Conservation (phyloP, 2,329 filamentous ascomycete genomes). For the Colletotrichum sidae region DNA sequence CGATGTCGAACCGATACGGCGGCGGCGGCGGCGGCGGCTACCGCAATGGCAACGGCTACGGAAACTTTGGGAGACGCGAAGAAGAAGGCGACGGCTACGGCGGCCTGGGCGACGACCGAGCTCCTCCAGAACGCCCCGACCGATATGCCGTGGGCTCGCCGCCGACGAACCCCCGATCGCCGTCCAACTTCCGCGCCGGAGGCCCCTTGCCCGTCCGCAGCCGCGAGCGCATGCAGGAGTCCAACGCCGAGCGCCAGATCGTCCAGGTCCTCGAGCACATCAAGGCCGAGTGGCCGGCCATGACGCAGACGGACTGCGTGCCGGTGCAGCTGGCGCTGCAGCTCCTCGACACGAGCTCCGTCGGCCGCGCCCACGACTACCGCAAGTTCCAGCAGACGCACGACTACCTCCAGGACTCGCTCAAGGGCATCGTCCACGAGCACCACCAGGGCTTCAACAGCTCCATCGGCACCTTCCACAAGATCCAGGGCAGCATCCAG, state of each 20-base stretch:
- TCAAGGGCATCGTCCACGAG: constrained; percentile 97
- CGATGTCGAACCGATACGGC: constrained; percentile 39
- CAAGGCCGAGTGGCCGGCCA: constrained; percentile 89
- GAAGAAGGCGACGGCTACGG: constrained; percentile 60
- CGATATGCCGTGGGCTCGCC: constrained; percentile 51
- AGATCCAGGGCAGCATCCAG: constrained; percentile 94
- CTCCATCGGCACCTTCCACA: constrained; percentile 98
- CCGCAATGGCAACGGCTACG: constrained; percentile 56
- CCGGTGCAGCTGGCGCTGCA: constrained; percentile 96
- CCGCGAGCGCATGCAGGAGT: constrained; percentile 50
- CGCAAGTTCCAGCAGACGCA: constrained; percentile 86
- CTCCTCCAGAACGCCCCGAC: constrained; percentile 50
- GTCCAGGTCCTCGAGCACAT: constrained; percentile 82
- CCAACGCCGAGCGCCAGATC: constrained; percentile 68
- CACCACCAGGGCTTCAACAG: constrained; percentile 99
- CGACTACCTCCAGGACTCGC: constrained; percentile 87
- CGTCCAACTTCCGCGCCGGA: constrained; percentile 45
- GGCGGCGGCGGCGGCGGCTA: constrained; percentile 44
- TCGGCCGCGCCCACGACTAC: constrained; percentile 91
- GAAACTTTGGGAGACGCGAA: constrained; percentile 64
- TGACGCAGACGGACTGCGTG: constrained; percentile 89
- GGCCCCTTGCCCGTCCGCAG: constrained; percentile 43
- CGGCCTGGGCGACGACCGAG: constrained; percentile 56
- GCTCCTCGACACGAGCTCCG: constrained; percentile 91
- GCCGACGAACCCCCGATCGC: constrained; percentile 41